Evolutionary conservation across 2,329 filamentous ascomycete genomes (phyloP).

Genomic region (Salinomyces thailandicus): DNA sequence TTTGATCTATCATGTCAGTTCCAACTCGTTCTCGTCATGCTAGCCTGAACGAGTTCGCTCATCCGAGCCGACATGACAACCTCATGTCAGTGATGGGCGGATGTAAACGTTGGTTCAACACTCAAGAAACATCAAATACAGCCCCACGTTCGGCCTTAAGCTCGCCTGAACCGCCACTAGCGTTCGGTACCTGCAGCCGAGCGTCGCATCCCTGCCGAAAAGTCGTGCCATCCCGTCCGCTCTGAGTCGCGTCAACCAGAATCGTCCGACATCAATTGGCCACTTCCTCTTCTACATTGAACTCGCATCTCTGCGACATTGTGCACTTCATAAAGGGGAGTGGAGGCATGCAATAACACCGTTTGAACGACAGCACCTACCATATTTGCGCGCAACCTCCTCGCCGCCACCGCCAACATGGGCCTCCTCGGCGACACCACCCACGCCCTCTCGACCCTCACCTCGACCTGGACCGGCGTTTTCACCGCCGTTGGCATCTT

Average conservation of each 20-base stretch:
- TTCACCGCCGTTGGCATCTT: slow-evolving; percentile 37
- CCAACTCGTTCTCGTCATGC: too few species aligned
- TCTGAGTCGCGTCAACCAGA: background rate
- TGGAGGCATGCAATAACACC: background rate
- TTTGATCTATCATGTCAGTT: too few species aligned
- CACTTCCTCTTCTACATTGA: background rate
- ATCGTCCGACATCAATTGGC: background rate
- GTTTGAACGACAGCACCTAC: background rate
- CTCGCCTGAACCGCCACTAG: too few species aligned
- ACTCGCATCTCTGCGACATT: too few species aligned
- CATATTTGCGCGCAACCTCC: background rate
- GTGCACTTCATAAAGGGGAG: too few species aligned
- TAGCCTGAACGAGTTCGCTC: too few species aligned
- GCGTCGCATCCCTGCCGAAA: background rate
- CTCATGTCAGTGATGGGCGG: too few species aligned
- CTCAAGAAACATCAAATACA: background rate
- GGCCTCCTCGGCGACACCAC: slow-evolving; percentile 19
- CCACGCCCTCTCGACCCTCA: slow-evolving; percentile 9
- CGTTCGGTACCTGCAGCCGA: slow-evolving; percentile 1
- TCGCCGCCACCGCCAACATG: slow-evolving; percentile 11
- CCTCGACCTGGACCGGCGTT: slow-evolving; percentile 32
- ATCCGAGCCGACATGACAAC: too few species aligned
- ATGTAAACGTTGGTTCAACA: too few species aligned
- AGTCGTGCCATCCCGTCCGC: background rate
- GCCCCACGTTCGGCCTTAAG: background rate